Evolutionary conservation across 2,329 filamentous ascomycete genomes (phyloP), one percentile per base, ranked within the genome.

Genomic region (Fusarium palustre): DNA sequence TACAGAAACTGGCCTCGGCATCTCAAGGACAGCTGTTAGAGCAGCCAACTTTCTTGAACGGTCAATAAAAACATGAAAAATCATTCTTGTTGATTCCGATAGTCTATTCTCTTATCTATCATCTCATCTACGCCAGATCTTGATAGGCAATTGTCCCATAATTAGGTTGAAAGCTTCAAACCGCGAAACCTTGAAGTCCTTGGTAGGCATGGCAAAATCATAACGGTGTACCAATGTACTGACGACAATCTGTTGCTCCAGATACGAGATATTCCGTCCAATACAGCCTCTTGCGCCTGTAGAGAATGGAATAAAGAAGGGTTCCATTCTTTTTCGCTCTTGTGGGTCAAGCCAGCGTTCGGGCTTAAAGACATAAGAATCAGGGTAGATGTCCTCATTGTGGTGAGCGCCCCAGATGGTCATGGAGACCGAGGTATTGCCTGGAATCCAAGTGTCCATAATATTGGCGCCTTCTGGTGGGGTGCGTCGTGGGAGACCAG

Each of bases 181-280:
- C 1, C 36, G 39, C 3, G 36, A 30, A 1, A 55, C 49, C 0
- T 22, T 34, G 5, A 55, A 58, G 15, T 42, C 30, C 22, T 43
- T 55, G 0, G 30, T 58, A 2, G 59, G 62, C 36, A 75, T 49
- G 0, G 70, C 69, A 74, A 83, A 81, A 15, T 83, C 78, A 52
- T 81, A 84, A 2, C 80, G 74, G 64, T 81, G 79, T 0, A 85
- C 73, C 15, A 84, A 60, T 4, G 78, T 79, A 2, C 80, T 81
- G 9, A 84, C 22, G 3, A 82, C 63, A 13, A 84, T 79, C 3
- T 79, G 80, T 69, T 85, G 82, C 70, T 85, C 83, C 13, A 86
- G 70, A 58, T 83, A 78, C 1, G 75, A 76, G 12, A 80, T 79
- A 20, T 79, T 80, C 16, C 78, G 73, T 6, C 83, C 82, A 4